Evolutionary conservation across 805 yeast species (phyloP), one percentile per base, ranked within the genome.

Genomic region (Metschnikowia borealis): DNA sequence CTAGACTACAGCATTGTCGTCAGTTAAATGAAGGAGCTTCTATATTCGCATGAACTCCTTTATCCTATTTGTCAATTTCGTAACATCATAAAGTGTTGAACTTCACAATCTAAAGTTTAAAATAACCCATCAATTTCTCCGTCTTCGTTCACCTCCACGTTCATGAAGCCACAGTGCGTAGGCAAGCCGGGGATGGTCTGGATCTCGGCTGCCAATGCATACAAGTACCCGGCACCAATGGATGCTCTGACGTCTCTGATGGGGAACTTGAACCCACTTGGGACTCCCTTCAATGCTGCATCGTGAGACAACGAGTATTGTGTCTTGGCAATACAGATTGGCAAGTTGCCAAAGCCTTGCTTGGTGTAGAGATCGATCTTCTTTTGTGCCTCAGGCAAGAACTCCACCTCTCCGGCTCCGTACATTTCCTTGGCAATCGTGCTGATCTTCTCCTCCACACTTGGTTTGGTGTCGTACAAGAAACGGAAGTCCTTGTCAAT

Each of bases 141-240:
- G 55, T 85, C 80, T 38, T 83, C 89, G 62, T 82, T 79, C 47
- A 87, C 89, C 69, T 87, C 94, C 46, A 87, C 89, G 60, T 87
- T 85, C 92, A 87, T 87, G 71, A 83, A 87, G 38, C 95, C 94
- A 66, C 88, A 83, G 64, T 85, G 87, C 3, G 95, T 87, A 51
- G 94, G 88, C 65, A 87, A 77, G 53, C 95, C 94, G 29, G 95
- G 95, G 61, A 87, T 87, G 41, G 95, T 87, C 75, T 84, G 88
- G 62, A 87, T 87, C 67, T 86, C 91, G 48, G 89, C 94, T 5
- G 95, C 94, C 61, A 87, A 75, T 5, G 92, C 94, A 63, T 86
- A 87, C 67, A 87, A 75, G 69, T 87, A 87, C 4, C 94, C 94
- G 36, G 94, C 94, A 69, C 95, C 95, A 58, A 84, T 78, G 18